Evolutionary conservation across 2,329 filamentous ascomycete genomes (phyloP), one percentile per base, ranked within the genome.

Genomic region (Trichoderma brevicompactum): DNA sequence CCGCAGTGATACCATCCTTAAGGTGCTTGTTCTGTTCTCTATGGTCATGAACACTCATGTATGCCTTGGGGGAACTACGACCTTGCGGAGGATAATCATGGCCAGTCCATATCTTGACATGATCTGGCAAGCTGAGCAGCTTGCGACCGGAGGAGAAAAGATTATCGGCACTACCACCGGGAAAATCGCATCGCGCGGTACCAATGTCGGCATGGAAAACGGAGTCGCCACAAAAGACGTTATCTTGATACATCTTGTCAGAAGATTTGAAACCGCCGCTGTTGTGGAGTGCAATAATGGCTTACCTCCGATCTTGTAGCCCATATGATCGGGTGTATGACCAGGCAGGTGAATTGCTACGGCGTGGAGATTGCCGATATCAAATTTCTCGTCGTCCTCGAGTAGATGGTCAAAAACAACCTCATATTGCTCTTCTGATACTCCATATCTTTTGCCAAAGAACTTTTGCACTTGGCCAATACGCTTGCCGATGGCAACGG

Each of bases 291-390:
- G 19, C 4, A 2, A 3, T 1, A 1, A 6, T 0, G 9, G 59
- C 72, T 66, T 68, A 79, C 79, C 73, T 72, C 83, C 84, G 58
- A 88, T 81, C 40, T 76, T 73, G 67, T 89, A 89, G 0, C 85
- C 86, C 13, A 87, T 70, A 63, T 88, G 85, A 68, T 89, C 86
- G 0, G 85, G 84, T 0, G 85, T 88, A 68, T 89, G 85, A 0
- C 86, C 86, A 0, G 86, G 85, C 0, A 89, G 79, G 68, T 88
- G 82, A 0, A 88, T 71, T 0, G 80, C 84, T 2, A 72, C 76
- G 0, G 75, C 82, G 1, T 68, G 70, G 13, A 88, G 38, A 0
- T 72, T 62, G 0, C 87, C 86, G 43, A 89, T 78, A 0, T 68
- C 17, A 67, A 89, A 87, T 0, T 66, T 66, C 66, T 87, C 84